Evolutionary conservation across 164 flowering plant species (phyloP).

Genomic region (Dillenia suffruticosa): DNA sequence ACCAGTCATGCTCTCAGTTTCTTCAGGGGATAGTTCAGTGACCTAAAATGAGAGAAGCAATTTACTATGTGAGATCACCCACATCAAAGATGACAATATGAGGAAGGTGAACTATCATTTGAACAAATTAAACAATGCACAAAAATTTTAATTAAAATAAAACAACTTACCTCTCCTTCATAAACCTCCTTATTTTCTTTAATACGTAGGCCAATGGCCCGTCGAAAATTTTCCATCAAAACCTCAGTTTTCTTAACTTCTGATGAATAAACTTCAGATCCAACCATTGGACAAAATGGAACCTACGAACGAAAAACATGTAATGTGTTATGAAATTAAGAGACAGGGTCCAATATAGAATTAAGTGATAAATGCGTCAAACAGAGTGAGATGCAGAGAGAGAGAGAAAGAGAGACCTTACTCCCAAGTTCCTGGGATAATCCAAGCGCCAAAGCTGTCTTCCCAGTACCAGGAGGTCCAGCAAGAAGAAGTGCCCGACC

Average conservation of each 20-base stretch:
- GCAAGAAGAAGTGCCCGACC: constrained; percentile 93
- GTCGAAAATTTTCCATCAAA: constrained; percentile 93
- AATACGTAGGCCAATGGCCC: constrained; percentile 96
- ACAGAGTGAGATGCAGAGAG: not conserved
- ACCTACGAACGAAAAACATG: constrained; percentile 40
- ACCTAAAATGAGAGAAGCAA: constrained; percentile 44
- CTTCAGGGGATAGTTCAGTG: constrained; percentile 98
- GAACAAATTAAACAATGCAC: not conserved
- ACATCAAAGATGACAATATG: not conserved
- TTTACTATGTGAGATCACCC: constrained; percentile 1
- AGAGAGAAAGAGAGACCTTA: constrained; percentile 46
- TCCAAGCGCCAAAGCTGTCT: constrained; percentile 96
- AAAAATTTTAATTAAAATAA: not conserved
- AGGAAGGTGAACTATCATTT: not conserved
- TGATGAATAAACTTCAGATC: constrained; percentile 96
- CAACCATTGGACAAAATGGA: constrained; percentile 99
- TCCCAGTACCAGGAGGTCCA: constrained; percentile 99
- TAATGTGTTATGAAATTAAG: too few relatives aligned
- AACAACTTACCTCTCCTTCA: constrained; percentile 94
- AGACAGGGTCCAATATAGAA: too few relatives aligned
- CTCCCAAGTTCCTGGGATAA: constrained; percentile 95
- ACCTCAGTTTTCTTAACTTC: constrained; percentile 99
- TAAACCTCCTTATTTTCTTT: constrained; percentile 98
- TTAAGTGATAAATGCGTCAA: not conserved
- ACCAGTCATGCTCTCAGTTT: constrained; percentile 86